Base-by-base conservation (phyloP, 2,329 filamentous ascomycete species). In the Didymosphaeria variabile region DNA sequence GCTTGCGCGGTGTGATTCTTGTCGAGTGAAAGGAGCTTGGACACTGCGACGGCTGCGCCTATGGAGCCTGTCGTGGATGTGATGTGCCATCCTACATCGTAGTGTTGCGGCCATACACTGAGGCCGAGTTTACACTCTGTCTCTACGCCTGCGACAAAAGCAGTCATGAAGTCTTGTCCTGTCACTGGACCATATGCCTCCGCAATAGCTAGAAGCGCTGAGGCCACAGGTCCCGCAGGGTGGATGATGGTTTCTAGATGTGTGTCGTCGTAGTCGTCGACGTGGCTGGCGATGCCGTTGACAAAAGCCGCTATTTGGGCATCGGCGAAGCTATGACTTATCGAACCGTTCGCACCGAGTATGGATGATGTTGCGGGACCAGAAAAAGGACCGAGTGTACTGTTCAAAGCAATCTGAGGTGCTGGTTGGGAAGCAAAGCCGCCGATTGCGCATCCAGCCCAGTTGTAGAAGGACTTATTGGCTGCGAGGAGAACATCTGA, bases 251-350 rank as follows among this genome's bases (percentile, higher is more conserved):
- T 86, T 50, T 84, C 83, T 0, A 86, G 76, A 64, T 86, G 84
- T 0, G 84, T 86, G 67, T 87, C 84, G 62, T 87, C 85, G 68
- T 86, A 87, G 66, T 87, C 84, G 59, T 86, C 82, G 3, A 86
- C 82, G 61, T 86, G 84, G 32, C 82, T 84, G 13, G 84, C 82
- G 46, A 87, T 85, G 29, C 85, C 85, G 61, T 87, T 86, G 50
- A 87, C 66, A 7, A 86, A 72, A 0, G 84, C 83, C 1, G 84
- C 84, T 58, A 83, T 77, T 64, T 83, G 81, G 1, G 83, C 79
- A 63, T 86, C 83, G 5, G 76, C 49, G 17, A 56, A 59, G 10
- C 44, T 71, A 49, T 72, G 71, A 26, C 73, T 70, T 29, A 72
- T 72, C 4, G 60, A 49, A 57, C 76, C 76, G 21, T 72, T 65